phyloP scores from a whole-genome alignment of 1,284 basidiomycete genomes.

The Ganoderma sp. region DNA sequence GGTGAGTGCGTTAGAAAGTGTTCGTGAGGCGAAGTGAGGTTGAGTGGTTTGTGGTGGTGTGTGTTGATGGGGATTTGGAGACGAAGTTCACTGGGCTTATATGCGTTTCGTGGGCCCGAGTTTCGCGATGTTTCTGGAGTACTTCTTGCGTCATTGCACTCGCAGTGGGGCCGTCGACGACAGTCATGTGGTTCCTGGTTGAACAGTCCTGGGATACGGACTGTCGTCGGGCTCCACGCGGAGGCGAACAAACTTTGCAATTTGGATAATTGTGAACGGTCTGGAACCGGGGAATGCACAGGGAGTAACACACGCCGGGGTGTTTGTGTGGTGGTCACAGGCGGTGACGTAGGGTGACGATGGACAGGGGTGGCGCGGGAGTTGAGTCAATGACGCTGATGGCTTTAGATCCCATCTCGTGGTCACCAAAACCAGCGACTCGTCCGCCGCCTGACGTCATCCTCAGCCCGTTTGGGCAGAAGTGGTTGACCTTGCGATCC shows the following conservation, averaged over 20 bases:
- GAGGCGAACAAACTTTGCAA: neutral
- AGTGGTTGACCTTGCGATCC: slow-evolving; percentile 7
- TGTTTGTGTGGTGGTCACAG: slow-evolving; percentile 14
- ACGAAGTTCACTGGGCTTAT: neutral
- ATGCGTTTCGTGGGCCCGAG: neutral
- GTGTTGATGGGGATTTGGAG: slow-evolving; percentile 1
- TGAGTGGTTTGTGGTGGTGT: neutral
- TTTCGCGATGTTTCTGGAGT: neutral
- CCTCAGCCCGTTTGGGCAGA: neutral
- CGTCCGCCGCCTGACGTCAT: slow-evolving; percentile 3
- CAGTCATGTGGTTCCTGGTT: neutral
- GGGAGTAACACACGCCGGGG: neutral
- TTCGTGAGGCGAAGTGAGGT: neutral
- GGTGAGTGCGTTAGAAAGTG: neutral
- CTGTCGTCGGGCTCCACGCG: neutral
- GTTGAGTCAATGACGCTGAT: slow-evolving; percentile 10
- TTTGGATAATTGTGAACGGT: neutral
- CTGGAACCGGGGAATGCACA: neutral
- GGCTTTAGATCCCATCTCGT: slow-evolving; percentile 8
- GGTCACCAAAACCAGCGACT: neutral
- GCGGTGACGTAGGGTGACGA: slow-evolving; percentile 1
- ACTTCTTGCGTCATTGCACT: neutral
- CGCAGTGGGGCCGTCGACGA: neutral
- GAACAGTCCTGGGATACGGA: neutral
- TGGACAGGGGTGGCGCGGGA: neutral